phyloP scores from a whole-genome alignment of 73 alveolate genomes.

The Paramecium bursaria region DNA sequence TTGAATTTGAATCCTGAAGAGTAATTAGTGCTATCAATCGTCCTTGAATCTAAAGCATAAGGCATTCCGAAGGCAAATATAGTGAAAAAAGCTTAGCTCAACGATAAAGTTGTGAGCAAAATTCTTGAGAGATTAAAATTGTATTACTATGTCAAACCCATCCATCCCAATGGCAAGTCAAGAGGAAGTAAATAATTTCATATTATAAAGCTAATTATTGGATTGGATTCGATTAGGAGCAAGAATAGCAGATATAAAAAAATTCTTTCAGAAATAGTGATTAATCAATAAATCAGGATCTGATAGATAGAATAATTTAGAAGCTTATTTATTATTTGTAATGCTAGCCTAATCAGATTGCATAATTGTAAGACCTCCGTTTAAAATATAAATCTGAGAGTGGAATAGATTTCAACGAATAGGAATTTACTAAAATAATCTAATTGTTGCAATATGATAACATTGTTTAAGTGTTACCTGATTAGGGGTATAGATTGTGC shows the following conservation, averaged over 20 bases:
- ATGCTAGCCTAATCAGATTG: not conserved
- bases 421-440: not conserved
- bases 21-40: too few species aligned
- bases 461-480: not conserved
- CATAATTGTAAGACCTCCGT: not conserved
- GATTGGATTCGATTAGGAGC: not conserved
- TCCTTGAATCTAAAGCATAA: not conserved
- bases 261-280: not conserved
- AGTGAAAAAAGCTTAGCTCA: not conserved
- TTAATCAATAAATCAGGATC: not conserved
- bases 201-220: not conserved
- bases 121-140: too few species aligned
- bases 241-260: not conserved
- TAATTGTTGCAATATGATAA: not conserved
- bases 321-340: not conserved
- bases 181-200: not conserved
- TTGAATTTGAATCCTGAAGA: not conserved
- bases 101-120: not conserved
- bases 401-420: not conserved
- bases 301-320: not conserved
- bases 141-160: not conserved
- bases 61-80: not conserved
- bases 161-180: not conserved
- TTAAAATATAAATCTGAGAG: not conserved
- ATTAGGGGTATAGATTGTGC: too few species aligned